Evolutionary conservation across 2,329 filamentous ascomycete genomes (phyloP).

Genomic region (Monosporascus sp.): DNA sequence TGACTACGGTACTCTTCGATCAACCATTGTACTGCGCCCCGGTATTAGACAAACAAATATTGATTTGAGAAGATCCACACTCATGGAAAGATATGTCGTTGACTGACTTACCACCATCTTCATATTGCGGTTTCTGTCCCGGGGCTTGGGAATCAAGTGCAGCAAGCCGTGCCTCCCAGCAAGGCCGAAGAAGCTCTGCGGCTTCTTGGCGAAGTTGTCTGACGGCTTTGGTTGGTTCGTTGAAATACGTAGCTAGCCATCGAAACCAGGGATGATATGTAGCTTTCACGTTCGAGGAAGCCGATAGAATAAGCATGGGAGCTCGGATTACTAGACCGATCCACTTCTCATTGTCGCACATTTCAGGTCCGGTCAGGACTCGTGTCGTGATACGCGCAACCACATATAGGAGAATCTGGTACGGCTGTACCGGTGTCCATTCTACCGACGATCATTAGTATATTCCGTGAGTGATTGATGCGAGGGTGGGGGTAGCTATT

Average conservation of each 20-base stretch:
- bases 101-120: too few species aligned
- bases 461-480: too few species aligned
- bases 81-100: too few species aligned
- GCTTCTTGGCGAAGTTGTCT: not conserved
- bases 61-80: too few species aligned
- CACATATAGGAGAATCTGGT: not conserved
- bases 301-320: not conserved
- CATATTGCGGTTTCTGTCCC: too few species aligned
- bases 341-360: slow-evolving; percentile 1
- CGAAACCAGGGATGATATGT: not conserved
- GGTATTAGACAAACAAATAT: too few species aligned
- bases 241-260: not conserved
- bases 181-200: not conserved
- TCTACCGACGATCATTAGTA: not conserved
- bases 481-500: too few species aligned
- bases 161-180: not conserved
- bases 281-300: not conserved
- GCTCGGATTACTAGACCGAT: not conserved
- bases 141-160: too few species aligned
- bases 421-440: not conserved
- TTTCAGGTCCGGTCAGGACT: not conserved
- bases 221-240: not conserved
- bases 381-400: not conserved
- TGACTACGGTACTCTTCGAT: not conserved
- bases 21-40: not conserved